Base-by-base conservation (phyloP, 352 stramenopile species). In the Globisporangium perplexum region DNA sequence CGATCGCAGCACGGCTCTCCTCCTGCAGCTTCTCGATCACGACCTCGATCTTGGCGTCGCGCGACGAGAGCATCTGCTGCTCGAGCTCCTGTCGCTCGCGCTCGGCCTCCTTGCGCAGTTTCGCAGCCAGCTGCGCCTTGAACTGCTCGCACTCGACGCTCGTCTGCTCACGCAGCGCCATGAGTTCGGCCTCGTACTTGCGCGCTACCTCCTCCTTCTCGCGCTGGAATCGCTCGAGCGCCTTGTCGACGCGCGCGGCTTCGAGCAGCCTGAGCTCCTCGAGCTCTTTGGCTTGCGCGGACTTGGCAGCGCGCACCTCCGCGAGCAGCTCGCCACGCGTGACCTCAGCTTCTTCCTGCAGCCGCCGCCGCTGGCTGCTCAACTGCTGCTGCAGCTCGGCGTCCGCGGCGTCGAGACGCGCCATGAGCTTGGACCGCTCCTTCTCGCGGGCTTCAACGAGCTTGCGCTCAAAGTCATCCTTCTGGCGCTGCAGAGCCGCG, bases 21-120 rank as follows among this genome's bases (percentile, higher is more conserved):
- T 84, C 69, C 44, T 90, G 78, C 15, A 92, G 67, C 46, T 90
- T 90, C 39, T 86, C 77, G 30, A 92, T 90, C 57, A 92, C 78
- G 36, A 92, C 50, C 50, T 90, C 77, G 38, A 90, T 84, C 63
- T 93, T 90, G 10, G 77, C 69, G 54, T 93, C 75, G n/a, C 82
- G 82, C 4, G 77, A 70, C 48, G 64, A 59, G 45, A 90, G 63
- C 82, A 90, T 86, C 41, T 90, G 74, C 62, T 71, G 72, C 60
- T 90, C 77, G 14, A 89, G 44, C 38, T 69, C 71, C 30, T 76
- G 61, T 23, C 86, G 87, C 45, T 90, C 74, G 33, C 69, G 74
- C 31, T 72, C 61, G 48, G 75, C 68, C 47, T 92, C 78, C 20
- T 71, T 60, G 0, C 78, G 76, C 54, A 90, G 50, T 50, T 81